These are phyloP conservation scores for Pistacia atlantica DNA, from an alignment of 345 rosid genomes.

Conservation along the genomic window DNA sequence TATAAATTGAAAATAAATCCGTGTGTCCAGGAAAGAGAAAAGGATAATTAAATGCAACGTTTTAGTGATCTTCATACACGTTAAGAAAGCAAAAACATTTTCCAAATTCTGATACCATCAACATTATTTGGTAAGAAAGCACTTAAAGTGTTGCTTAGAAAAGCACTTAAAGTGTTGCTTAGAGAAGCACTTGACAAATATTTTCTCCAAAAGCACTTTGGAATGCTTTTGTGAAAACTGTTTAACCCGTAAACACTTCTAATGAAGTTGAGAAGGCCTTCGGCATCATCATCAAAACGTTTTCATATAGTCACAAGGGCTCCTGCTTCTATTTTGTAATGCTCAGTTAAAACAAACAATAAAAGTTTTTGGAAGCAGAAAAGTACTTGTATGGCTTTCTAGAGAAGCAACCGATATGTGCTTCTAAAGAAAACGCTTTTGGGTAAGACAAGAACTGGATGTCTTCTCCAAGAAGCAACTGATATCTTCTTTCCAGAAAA, in stretches of 20 bases:
- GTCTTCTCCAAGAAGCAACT: too few species aligned
- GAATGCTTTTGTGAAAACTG: not conserved
- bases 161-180: not conserved
- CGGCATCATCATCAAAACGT: not conserved
- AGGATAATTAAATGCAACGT: not conserved
- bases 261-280: not conserved
- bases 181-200: not conserved
- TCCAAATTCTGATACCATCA: not conserved
- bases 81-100: not conserved
- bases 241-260: too few species aligned
- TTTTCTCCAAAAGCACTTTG: too few species aligned
- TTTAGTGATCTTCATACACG: not conserved
- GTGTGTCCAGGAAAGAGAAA: not conserved
- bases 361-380: not conserved
- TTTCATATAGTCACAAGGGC: not conserved
- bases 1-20: not conserved
- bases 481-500: too few species aligned
- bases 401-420: not conserved
- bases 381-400: not conserved
- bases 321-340: not conserved
- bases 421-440: too few species aligned
- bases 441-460: too few species aligned
- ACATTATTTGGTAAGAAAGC: not conserved
- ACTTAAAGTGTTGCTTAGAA: not conserved
- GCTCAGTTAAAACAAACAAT: not conserved